Base-by-base conservation (phyloP, 441 rosid genomes). In the Gossypium gossypioides region DNA sequence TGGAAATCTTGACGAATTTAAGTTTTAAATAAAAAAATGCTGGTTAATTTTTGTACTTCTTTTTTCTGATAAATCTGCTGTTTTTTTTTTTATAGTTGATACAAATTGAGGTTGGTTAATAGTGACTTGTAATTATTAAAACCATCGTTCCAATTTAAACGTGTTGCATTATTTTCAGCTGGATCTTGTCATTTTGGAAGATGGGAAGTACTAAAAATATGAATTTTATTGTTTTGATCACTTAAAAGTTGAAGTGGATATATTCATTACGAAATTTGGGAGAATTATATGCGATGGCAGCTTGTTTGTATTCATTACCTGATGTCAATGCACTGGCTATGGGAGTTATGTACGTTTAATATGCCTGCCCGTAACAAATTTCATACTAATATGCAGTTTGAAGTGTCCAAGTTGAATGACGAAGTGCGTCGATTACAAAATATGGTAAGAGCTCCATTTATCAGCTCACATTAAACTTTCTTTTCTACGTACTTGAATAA, bases 321-420 rank as follows among this genome's bases (percentile, higher is more conserved):
- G 24, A 34, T 34, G 68, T 24, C 40, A 57, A 48, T 46, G 56
- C 24, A 32, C 65, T 34, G 56, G 37, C 21, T 15, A n/a, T 67
- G 9, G 13, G 57, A 67, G 58, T 50, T 66, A 48, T 46, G 4
- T n/a, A 6, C 3, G 55, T 51, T 70, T 50, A n/a, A 56, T 32
- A 6, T 69, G 52, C 50, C 32, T 55, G 6, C 73, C 16, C n/a
- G 16, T 78, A 42, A 78, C 68, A 12, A 67, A 27, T 29, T 58
- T 72, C 6, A 22, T 68, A 4, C 75, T 68, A 50, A 68, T 55
- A 63, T 74, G 85, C 92, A 93, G 98, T 85, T 77, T 63, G 91
- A 93, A 82, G 75, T 91, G 77, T 80, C 87, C 73, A 81, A 87
- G 80, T 81, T 93, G 74, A 81, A 37, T 69, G 85, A 87, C 68